Evolutionary conservation across 129 eudicot species (phyloP).

Genomic region (Lactuca saligna): DNA sequence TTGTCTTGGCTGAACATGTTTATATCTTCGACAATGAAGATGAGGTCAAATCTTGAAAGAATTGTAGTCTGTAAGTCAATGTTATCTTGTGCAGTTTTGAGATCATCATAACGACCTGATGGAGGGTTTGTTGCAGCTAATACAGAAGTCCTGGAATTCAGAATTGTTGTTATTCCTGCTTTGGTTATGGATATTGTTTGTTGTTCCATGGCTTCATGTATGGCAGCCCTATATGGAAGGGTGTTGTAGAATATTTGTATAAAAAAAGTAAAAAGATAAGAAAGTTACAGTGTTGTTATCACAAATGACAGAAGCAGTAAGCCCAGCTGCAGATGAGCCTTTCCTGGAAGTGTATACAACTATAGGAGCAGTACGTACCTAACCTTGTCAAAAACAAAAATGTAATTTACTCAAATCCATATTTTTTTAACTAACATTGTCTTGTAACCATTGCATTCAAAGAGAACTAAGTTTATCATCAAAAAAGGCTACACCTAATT

Average conservation of each 20-base stretch:
- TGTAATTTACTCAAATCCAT: no score
- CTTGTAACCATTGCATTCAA: no score
- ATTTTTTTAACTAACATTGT: no score
- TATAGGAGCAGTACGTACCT: no score
- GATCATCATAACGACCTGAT: conserved; percentile 99
- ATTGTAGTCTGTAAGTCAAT: conserved; percentile 98
- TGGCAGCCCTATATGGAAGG: conserved; percentile 68
- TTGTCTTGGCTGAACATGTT: conserved; percentile 81
- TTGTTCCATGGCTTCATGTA: conserved; percentile 99
- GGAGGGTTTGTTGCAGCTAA: conserved; percentile 99
- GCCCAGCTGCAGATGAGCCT: no score
- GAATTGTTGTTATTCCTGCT: conserved; percentile 99
- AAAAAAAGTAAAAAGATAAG: no score
- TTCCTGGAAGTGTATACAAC: no score
- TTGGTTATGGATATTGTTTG: conserved; percentile 98
- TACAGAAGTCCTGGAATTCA: conserved; percentile 94
- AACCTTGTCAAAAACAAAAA: no score
- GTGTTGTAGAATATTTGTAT: neutral
- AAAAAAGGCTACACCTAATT: no score
- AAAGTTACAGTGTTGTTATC: no score
- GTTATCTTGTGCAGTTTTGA: conserved; percentile 99
- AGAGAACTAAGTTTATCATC: no score
- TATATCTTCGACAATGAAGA: conserved; percentile 90
- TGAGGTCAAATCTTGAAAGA: conserved; percentile 93
- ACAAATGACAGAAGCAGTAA: no score